phyloP scores from a whole-genome alignment of 2,329 filamentous ascomycete species.

The Geosmithia morbida region DNA sequence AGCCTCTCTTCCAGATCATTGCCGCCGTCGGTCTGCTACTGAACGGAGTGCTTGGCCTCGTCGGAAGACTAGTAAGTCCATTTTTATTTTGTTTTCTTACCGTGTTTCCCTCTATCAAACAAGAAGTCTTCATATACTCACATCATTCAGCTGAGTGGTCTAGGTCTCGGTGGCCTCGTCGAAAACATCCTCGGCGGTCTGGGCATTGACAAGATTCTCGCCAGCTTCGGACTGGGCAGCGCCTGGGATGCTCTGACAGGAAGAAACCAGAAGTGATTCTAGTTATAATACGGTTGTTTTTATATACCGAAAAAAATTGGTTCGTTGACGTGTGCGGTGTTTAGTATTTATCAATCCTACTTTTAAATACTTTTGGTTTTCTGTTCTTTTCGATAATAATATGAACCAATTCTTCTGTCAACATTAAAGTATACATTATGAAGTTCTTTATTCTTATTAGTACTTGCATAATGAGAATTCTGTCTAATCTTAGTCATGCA shows the following conservation, averaged over 20 bases:
- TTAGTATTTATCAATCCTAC: too few relatives aligned
- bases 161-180: constrained; percentile 71
- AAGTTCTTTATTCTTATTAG: too few relatives aligned
- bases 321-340: not conserved
- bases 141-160: constrained; percentile 43
- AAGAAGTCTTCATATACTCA: constrained; percentile 7
- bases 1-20: constrained; percentile 86
- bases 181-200: constrained; percentile 66
- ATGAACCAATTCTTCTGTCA: too few relatives aligned
- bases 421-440: too few relatives aligned
- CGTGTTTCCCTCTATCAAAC: too few relatives aligned
- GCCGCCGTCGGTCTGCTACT: constrained; percentile 76
- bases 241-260: constrained; percentile 27
- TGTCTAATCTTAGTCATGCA: too few relatives aligned
- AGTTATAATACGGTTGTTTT: not conserved
- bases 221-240: constrained; percentile 51
- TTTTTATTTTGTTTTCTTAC: too few relatives aligned
- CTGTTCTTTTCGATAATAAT: too few relatives aligned
- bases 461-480: too few relatives aligned
- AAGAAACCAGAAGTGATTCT: constrained; percentile 19
- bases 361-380: too few relatives aligned
- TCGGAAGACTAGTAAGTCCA: constrained; percentile 50
- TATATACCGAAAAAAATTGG: not conserved
- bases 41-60: constrained; percentile 69
- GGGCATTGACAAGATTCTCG: constrained; percentile 61